Evolutionary conservation across 345 rosid species (phyloP).

Genomic region (Pistacia vera): DNA sequence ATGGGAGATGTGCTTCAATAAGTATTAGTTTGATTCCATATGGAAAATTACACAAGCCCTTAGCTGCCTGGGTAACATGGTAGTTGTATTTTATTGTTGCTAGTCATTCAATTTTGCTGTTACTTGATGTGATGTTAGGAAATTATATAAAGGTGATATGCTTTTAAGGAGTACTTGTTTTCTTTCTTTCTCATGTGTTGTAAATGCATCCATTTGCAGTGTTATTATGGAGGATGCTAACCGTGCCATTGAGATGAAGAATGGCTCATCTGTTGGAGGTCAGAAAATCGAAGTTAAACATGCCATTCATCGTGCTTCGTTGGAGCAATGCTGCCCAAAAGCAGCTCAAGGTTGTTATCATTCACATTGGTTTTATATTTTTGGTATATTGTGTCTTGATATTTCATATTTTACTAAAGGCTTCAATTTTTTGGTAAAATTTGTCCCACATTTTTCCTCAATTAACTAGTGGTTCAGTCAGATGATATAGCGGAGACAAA

Average conservation of each 20-base stretch:
- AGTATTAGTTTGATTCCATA: not conserved
- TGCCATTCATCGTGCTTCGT: conserved; percentile 75
- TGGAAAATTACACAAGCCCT: no score
- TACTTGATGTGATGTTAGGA: not conserved
- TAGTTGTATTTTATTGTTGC: not conserved
- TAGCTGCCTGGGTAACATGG: no score
- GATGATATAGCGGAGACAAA: conserved; percentile 41
- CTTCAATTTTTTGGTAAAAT: not conserved
- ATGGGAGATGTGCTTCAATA: not conserved
- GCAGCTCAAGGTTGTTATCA: conserved; percentile 48
- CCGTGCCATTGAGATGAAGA: conserved; percentile 76
- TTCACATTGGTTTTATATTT: conserved; percentile 16
- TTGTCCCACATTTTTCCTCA: not conserved
- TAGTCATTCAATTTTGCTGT: not conserved
- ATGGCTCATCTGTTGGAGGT: conserved; percentile 68
- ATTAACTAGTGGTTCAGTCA: conserved; percentile 18
- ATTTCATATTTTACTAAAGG: not conserved
- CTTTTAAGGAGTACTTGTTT: not conserved
- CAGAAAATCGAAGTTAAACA: conserved; percentile 82
- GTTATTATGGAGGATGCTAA: conserved; percentile 86
- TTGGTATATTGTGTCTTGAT: not conserved
- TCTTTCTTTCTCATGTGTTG: conserved; percentile 2
- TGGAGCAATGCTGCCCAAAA: conserved; percentile 71
- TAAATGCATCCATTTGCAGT: conserved; percentile 37
- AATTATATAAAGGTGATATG: not conserved